Evolutionary conservation across 1,284 basidiomycete species (phyloP).

Genomic region (Afroboletus lepidellus): DNA sequence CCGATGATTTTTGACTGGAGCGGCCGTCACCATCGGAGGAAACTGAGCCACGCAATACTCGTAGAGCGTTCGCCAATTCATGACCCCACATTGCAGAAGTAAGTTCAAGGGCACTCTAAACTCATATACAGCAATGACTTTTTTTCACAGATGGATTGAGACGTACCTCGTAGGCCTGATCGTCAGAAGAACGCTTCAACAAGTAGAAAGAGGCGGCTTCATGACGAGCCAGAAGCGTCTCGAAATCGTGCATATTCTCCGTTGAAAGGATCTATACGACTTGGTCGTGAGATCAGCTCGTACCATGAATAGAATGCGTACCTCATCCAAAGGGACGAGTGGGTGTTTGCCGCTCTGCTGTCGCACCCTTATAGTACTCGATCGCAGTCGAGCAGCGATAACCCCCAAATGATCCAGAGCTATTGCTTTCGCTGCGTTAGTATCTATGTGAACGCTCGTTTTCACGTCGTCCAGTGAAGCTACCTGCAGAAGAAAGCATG

Average conservation of each 20-base stretch:
- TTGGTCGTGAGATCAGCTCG: background rate
- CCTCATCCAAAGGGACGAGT: conserved; percentile 71
- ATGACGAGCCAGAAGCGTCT: conserved; percentile 59
- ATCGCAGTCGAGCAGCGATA: conserved; percentile 82
- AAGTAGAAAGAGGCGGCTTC: conserved; percentile 63
- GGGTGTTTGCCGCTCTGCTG: conserved; percentile 31
- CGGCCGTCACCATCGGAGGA: conserved; percentile 32
- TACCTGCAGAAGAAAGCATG: conserved; percentile 35
- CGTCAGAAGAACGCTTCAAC: conserved; percentile 65
- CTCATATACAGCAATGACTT: background rate
- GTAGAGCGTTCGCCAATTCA: conserved; percentile 65
- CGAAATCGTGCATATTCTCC: conserved; percentile 51
- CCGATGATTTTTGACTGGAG: conserved; percentile 27
- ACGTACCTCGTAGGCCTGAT: conserved; percentile 74
- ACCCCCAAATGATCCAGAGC: conserved; percentile 91
- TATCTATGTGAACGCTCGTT: conserved; percentile 59
- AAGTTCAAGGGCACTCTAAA: conserved; percentile 70
- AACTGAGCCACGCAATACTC: conserved; percentile 49
- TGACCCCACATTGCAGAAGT: conserved; percentile 71
- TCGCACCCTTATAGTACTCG: conserved; percentile 54
- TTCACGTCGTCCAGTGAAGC: conserved; percentile 81
- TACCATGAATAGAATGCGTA: conserved; percentile 21
- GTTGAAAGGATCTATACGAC: conserved; percentile 53
- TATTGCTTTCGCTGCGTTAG: conserved; percentile 80
- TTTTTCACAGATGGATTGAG: background rate